Evolutionary conservation across 2,329 filamentous ascomycete genomes (phyloP), one percentile per base, ranked within the genome.

Genomic region (Aspergillus clavatus): DNA sequence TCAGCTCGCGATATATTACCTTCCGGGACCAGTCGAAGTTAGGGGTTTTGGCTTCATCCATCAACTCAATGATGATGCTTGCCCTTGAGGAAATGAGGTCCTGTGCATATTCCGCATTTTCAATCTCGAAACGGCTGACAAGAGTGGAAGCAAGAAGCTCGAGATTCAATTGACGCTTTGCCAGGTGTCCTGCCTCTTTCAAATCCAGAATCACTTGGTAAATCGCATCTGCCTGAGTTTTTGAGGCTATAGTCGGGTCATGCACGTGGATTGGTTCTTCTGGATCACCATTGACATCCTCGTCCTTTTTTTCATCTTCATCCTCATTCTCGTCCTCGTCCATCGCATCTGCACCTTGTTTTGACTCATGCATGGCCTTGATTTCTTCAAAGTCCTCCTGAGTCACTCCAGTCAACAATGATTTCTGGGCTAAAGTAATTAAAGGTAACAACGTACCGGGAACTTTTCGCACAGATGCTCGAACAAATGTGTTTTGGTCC

Each of bases 381-480:
- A 65, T 51, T 19, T 57, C 45, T 24, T 65, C 59, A 22, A 63
- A 68, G 7, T 65, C 59, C 37, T 68, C 63, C 66, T 69, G 44
- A 18, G 22, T 49, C 28, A 50, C 24, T 28, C 42, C 26, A 46
- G 41, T 38, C n/a, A 42, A 14, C 14, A 33, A n/a, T n/a, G n/a
- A n/a, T 3, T 14, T n/a, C 28, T 6, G 3, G 10, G 26, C 16
- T 22, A 11, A 12, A 1, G 39, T 37, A 39, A 38, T 11, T 14
- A 33, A 7, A 8, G 14, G 28, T 11, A 16, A 22, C 8, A 19
- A 50, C 61, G 50, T 54, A 73, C 71, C 31, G 63, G 56, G 50
- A 71, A 73, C 38, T 69, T 68, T 38, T 69, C 62, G 19, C 64
- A 65, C 18, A 74, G 60, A 54, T 75, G 70, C 36, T 64, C 60